A percentile compares a stretch with the other conserved stretches of the same genome.
Conservation (phyloP, 2,329 filamentous ascomycete genomes). For the Xenoacremonium recifei region DNA sequence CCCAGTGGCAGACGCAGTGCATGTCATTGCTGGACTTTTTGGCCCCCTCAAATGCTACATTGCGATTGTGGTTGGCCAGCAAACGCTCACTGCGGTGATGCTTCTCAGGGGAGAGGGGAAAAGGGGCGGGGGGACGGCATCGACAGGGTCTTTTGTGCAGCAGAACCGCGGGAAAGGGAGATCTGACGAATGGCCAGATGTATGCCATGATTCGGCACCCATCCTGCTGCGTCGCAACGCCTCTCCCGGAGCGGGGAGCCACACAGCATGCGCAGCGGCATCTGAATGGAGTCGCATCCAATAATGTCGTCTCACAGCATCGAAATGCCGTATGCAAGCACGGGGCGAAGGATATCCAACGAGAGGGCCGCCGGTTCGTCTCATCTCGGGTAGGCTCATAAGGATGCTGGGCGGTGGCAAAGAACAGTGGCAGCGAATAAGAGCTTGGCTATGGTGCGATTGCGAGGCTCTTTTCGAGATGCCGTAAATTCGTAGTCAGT, state of each 20-base stretch:
- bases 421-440: background rate
- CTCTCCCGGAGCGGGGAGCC: slow-evolving; percentile 9
- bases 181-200: slow-evolving; percentile 13
- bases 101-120: too few relatives aligned
- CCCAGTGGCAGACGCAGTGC: slow-evolving; percentile 12
- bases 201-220: slow-evolving; percentile 2
- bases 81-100: too few relatives aligned
- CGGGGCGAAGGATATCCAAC: background rate
- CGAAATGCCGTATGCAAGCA: background rate
- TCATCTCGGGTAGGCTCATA: background rate
- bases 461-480: too few relatives aligned
- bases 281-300: slow-evolving; percentile 6
- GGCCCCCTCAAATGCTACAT: too few relatives aligned
- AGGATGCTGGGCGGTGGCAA: background rate
- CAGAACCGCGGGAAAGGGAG: slow-evolving; percentile 5
- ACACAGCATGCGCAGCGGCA: slow-evolving; percentile 3
- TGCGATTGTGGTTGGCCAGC: too few relatives aligned
- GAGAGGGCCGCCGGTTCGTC: background rate
- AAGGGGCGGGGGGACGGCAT: too few relatives aligned
- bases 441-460: too few relatives aligned
- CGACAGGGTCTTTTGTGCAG: too few relatives aligned
- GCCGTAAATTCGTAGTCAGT: too few relatives aligned
- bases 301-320: slow-evolving; percentile 6
- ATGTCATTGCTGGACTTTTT: slow-evolving; percentile 10
- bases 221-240: slow-evolving; percentile 11